Evolutionary conservation across 192 early-diverging fungal species (phyloP).

Genomic region (Coemansia umbellata): DNA sequence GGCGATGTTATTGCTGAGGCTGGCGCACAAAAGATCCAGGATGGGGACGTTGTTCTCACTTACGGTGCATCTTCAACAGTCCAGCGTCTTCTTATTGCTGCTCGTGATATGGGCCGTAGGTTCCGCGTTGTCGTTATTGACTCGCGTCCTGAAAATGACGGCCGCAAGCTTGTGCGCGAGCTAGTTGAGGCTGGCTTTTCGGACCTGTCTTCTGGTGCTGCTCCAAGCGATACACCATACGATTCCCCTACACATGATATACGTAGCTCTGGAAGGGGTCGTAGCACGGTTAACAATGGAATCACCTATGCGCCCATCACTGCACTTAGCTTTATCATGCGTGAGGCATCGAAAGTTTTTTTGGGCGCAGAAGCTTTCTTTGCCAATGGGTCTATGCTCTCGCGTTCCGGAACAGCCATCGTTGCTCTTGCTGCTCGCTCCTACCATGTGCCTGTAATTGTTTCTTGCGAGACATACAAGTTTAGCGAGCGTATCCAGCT

Average conservation of each 20-base stretch:
- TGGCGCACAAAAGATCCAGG: constrained; percentile 84
- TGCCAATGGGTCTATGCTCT: constrained; percentile 89
- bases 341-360: constrained; percentile 87
- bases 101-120: constrained; percentile 65
- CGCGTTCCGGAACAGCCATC: constrained; percentile 84
- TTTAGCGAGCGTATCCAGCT: constrained; percentile 88
- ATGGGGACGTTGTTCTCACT: constrained; percentile 89
- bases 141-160: constrained; percentile 84
- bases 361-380: constrained; percentile 90
- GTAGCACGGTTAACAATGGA: constrained; percentile 11
- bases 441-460: constrained; percentile 90
- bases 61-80: constrained; percentile 93
- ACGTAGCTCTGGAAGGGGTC: constrained; percentile 13
- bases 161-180: constrained; percentile 48
- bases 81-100: constrained; percentile 67
- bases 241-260: neutral
- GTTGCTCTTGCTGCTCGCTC: constrained; percentile 88
- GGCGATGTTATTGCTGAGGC: constrained; percentile 74
- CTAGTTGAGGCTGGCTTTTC: constrained; percentile 42
- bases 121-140: constrained; percentile 95
- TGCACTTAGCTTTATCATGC: constrained; percentile 67
- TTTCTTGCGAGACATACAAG: constrained; percentile 93
- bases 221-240: neutral
- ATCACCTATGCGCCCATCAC: constrained; percentile 46
- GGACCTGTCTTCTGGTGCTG: constrained; percentile 65